phyloP scores from a whole-genome alignment of 208 protist species.

The Naegleria gruberi region DNA sequence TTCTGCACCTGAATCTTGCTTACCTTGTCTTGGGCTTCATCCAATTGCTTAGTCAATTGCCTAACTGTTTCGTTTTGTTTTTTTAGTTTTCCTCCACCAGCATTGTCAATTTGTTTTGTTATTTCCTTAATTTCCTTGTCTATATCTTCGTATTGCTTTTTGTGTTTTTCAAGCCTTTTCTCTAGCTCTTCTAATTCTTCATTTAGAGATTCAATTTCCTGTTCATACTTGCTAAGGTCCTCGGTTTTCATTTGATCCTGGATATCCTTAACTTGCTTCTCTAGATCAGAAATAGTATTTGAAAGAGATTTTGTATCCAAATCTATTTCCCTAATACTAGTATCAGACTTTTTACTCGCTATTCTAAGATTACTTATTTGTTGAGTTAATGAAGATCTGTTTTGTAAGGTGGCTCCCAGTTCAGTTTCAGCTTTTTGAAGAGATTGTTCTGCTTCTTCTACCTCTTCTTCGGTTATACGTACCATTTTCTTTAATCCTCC shows the following conservation, averaged over 20 bases:
- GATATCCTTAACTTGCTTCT: neutral
- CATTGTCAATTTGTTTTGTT: constrained; percentile 58
- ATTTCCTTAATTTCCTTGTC: constrained; percentile 40
- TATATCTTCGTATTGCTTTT: constrained; percentile 16
- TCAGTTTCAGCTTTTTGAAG: constrained; percentile 61
- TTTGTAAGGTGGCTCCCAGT: constrained; percentile 37
- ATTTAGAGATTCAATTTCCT: neutral
- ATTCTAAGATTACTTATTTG: constrained; percentile 36
- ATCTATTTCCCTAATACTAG: neutral
- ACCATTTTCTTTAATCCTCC: constrained; percentile 61
- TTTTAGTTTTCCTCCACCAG: constrained; percentile 61
- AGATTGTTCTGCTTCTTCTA: constrained; percentile 58
- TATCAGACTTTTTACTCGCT: constrained; percentile 28
- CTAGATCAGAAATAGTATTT: neutral
- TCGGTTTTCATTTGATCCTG: neutral
- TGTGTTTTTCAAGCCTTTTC: constrained; percentile 18
- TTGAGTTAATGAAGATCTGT: constrained; percentile 44
- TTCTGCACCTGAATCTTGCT: constrained; percentile 52
- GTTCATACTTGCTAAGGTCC: neutral
- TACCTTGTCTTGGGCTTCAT: constrained; percentile 61
- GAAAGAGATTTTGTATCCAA: neutral
- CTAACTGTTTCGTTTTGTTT: constrained; percentile 51
- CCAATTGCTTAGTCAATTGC: constrained; percentile 51
- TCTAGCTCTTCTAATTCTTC: neutral
- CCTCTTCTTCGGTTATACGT: constrained; percentile 56